These are phyloP conservation scores for Capillidium heterosporum DNA, from an alignment of 371 early-diverging fungal genomes.

Conservation along the genomic window DNA sequence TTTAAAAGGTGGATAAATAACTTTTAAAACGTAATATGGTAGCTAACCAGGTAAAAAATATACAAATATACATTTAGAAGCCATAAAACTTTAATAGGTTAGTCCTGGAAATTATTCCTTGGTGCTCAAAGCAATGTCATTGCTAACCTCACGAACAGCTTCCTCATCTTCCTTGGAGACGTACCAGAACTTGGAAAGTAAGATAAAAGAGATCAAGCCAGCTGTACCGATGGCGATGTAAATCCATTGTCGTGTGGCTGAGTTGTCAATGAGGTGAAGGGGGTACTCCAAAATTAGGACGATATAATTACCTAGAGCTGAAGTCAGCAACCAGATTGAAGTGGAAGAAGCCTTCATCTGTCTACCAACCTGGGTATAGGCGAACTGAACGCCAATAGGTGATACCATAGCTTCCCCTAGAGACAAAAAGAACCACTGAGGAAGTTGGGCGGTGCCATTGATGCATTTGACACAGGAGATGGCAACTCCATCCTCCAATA, in stretches of 20 bases:
- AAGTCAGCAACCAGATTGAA: conserved; percentile 19
- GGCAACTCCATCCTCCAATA: neutral
- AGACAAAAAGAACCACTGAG: conserved; percentile 35
- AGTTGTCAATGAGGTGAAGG: neutral
- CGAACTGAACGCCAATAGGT: conserved; percentile 34
- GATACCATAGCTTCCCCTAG: conserved; percentile 33
- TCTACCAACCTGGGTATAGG: conserved; percentile 4
- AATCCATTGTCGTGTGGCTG: neutral
- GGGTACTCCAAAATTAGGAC: neutral
- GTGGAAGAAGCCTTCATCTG: conserved; percentile 11
- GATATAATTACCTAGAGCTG: conserved; percentile 10
- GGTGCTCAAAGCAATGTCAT: too few relatives aligned
- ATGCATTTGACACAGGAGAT: conserved; percentile 9
- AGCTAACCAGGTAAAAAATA: too few relatives aligned
- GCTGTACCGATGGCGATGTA: neutral
- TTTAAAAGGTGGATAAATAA: too few relatives aligned
- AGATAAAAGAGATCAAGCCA: neutral
- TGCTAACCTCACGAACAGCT: neutral
- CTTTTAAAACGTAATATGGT: too few relatives aligned
- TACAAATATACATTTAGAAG: too few relatives aligned
- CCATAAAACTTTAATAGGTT: too few relatives aligned
- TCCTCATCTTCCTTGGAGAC: conserved; percentile 1
- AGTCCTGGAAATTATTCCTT: too few relatives aligned
- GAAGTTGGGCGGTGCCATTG: conserved; percentile 19
- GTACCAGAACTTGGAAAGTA: conserved; percentile 2